A percentile compares a stretch with the other conserved stretches of the same genome.
phyloP scores from a whole-genome alignment of 2,329 filamentous ascomycete species.

The Lecanosticta acicola region DNA sequence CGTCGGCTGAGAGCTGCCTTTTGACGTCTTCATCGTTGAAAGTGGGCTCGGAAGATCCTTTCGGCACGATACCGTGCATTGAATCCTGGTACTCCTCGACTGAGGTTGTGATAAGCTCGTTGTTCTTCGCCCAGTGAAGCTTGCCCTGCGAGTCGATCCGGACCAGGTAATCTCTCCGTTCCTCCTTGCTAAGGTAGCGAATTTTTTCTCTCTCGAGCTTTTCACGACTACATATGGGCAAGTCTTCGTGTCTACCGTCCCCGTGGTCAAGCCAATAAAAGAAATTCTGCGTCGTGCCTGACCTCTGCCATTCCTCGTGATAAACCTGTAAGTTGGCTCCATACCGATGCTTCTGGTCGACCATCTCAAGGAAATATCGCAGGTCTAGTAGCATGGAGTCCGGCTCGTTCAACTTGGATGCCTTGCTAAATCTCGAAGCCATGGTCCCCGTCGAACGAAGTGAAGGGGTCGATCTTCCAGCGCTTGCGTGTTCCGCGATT shows the following conservation, averaged over 20 bases:
- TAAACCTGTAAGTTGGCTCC: slow-evolving; percentile 75
- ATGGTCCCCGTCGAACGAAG: slow-evolving; percentile 20
- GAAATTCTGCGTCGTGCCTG: slow-evolving; percentile 74
- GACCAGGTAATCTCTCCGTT: slow-evolving; percentile 74
- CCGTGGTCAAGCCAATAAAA: slow-evolving; percentile 89
- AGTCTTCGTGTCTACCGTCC: slow-evolving; percentile 62
- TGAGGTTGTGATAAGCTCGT: slow-evolving; percentile 68
- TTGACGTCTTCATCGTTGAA: slow-evolving; percentile 25
- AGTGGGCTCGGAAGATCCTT: slow-evolving; percentile 36
- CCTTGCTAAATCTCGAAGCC: slow-evolving; percentile 51
- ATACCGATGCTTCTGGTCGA: slow-evolving; percentile 68
- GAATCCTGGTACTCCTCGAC: slow-evolving; percentile 69
- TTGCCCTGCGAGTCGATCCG: slow-evolving; percentile 66
- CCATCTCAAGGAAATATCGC: slow-evolving; percentile 78
- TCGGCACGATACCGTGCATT: slow-evolving; percentile 53
- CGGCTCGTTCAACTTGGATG: slow-evolving; percentile 46
- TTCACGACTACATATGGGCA: slow-evolving; percentile 66
- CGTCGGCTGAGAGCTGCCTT: slow-evolving; percentile 9
- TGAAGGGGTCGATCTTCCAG: slow-evolving; percentile 47
- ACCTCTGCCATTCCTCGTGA: slow-evolving; percentile 74
- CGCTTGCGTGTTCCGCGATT: slow-evolving; percentile 65
- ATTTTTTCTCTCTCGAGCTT: slow-evolving; percentile 72
- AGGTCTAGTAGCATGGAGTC: slow-evolving; percentile 73
- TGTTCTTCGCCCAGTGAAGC: slow-evolving; percentile 81
- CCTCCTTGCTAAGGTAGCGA: slow-evolving; percentile 76